These are phyloP conservation scores for Solanum paucissectum DNA, from an alignment of 257 asterid species.

Conservation along the genomic window DNA sequence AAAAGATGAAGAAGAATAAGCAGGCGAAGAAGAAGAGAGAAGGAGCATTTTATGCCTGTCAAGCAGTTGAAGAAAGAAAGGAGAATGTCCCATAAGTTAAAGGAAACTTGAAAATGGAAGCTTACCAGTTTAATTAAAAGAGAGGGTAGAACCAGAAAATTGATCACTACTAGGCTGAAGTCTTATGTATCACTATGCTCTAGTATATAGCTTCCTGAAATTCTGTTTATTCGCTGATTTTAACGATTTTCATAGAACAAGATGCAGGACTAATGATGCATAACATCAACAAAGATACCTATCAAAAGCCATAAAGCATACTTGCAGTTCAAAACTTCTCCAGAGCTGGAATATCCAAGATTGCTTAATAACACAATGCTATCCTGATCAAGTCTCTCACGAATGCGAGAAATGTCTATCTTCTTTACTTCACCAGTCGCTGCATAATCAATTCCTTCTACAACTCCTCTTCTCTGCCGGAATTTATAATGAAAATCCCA, in stretches of 20 bases:
- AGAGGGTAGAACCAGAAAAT: neutral
- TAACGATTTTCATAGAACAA: neutral
- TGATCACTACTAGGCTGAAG: neutral
- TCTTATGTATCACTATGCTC: neutral
- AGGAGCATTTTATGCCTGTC: neutral
- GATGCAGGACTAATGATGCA: slow-evolving; percentile 2
- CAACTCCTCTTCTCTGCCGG: slow-evolving; percentile 62
- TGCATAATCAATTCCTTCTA: slow-evolving; percentile 49
- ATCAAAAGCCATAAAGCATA: slow-evolving; percentile 49
- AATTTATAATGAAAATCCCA: slow-evolving; percentile 1
- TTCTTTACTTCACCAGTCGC: slow-evolving; percentile 76
- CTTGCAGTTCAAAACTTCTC: slow-evolving; percentile 95
- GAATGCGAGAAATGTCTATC: slow-evolving; percentile 55
- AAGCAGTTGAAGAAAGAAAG: neutral
- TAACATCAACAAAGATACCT: slow-evolving; percentile 44
- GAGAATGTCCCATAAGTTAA: neutral
- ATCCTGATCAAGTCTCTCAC: slow-evolving; percentile 63
- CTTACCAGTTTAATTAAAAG: neutral
- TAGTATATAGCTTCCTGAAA: neutral
- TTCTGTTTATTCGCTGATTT: neutral
- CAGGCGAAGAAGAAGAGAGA: neutral
- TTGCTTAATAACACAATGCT: slow-evolving; percentile 65
- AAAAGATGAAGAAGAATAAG: neutral
- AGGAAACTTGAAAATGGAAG: neutral
- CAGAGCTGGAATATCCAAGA: slow-evolving; percentile 95